phyloP scores from a whole-genome alignment of 1,284 basidiomycete species.

The Ceratobasidium sp. region DNA sequence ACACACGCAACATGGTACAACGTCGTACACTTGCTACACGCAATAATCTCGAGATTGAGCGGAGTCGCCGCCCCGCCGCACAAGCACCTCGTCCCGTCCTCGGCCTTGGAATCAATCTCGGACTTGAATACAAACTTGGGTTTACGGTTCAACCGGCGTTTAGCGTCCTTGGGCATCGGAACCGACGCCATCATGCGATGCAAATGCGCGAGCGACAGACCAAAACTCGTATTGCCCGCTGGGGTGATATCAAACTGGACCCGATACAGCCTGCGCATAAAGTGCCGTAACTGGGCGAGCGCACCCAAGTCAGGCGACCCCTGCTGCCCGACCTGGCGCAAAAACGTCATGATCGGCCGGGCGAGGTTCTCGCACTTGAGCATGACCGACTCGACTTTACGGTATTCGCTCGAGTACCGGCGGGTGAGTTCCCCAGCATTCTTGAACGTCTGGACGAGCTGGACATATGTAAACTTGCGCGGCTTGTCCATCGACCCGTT shows the following conservation, averaged over 20 bases:
- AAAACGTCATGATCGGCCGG: constrained; percentile 73
- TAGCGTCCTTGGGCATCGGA: constrained; percentile 56
- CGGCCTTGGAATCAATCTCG: constrained; percentile 72
- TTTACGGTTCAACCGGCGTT: constrained; percentile 54
- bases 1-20: constrained; percentile 76
- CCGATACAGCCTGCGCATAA: constrained; percentile 82
- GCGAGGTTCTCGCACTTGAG: constrained; percentile 74
- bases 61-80: constrained; percentile 63
- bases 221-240: constrained; percentile 57
- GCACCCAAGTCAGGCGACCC: constrained; percentile 59
- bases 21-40: constrained; percentile 67
- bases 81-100: constrained; percentile 76
- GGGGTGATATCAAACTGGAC: constrained; percentile 81
- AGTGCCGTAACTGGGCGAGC: constrained; percentile 78
- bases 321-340: constrained; percentile 71
- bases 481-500: constrained; percentile 78
- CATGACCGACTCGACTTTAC: constrained; percentile 74
- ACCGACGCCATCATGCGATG: constrained; percentile 47
- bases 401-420: constrained; percentile 75
- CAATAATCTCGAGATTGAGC: constrained; percentile 60
- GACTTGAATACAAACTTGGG: constrained; percentile 76
- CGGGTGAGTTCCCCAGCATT: constrained; percentile 74
- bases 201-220: constrained; percentile 41
- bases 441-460: constrained; percentile 68
- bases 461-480: constrained; percentile 78